These are phyloP conservation scores for Auriscalpium vulgare DNA, from an alignment of 768 basidiomycete genomes.

Conservation along the genomic window DNA sequence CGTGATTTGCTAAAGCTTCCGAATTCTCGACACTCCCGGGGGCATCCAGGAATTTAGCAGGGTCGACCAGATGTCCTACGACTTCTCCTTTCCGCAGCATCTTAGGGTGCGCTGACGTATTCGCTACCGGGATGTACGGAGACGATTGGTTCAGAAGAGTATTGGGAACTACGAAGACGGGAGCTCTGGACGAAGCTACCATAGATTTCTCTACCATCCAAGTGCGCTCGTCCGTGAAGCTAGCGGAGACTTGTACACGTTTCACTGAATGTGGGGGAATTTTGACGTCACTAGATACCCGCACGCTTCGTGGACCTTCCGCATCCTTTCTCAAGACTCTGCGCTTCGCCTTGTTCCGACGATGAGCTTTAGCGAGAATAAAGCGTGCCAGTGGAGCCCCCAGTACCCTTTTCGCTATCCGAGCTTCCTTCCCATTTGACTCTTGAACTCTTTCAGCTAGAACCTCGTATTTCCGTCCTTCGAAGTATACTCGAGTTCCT, in stretches of 20 bases:
- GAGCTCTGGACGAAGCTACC: not conserved
- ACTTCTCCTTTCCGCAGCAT: no score
- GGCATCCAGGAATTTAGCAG: no score
- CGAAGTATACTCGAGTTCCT: slow-evolving; percentile 10
- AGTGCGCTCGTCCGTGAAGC: not conserved
- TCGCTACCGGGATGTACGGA: no score
- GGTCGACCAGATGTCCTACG: no score
- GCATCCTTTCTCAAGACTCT: not conserved
- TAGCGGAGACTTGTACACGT: not conserved
- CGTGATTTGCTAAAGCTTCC: no score
- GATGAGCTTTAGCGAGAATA: not conserved
- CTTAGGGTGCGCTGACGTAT: no score
- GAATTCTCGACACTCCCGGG: no score
- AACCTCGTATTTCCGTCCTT: no score
- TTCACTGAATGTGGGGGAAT: slow-evolving; percentile 1
- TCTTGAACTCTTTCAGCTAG: not conserved
- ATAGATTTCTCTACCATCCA: not conserved
- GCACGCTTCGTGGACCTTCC: not conserved
- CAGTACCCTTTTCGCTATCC: not conserved
- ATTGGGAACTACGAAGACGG: no score
- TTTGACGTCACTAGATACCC: not conserved
- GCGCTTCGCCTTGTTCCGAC: not conserved
- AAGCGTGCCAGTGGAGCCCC: not conserved
- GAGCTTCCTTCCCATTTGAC: not conserved
- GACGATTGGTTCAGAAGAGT: no score